Conservation (phyloP, 2,329 filamentous ascomycete species). For the Fusarium sp. region DNA sequence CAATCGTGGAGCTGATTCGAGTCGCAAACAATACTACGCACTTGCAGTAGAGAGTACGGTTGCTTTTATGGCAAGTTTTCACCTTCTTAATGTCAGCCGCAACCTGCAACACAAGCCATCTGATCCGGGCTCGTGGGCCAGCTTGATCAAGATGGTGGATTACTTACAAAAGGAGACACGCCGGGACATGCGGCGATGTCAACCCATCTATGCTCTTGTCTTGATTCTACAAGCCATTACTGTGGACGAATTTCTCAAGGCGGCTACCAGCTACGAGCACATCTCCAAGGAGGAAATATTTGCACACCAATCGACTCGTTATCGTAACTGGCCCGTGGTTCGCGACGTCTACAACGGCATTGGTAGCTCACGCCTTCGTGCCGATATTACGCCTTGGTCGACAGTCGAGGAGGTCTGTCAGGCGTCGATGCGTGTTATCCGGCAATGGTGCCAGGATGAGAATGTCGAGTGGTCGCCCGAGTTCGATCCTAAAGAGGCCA, state of each 20-base stretch:
- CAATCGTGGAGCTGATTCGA: conserved; percentile 45
- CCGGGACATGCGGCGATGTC: conserved; percentile 49
- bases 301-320: conserved; percentile 43
- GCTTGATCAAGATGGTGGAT: conserved; percentile 58
- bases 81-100: conserved; percentile 59
- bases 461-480: conserved; percentile 59
- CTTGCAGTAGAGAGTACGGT: conserved; percentile 62
- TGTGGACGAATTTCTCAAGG: conserved; percentile 58
- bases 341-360: conserved; percentile 49
- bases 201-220: conserved; percentile 56
- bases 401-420: conserved; percentile 57
- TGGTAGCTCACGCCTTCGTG: conserved; percentile 45
- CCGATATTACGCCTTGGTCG: conserved; percentile 55
- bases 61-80: conserved; percentile 65
- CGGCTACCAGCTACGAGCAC: conserved; percentile 45
- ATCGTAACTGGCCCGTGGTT: conserved; percentile 44
- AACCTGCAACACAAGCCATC: conserved; percentile 56
- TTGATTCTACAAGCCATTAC: conserved; percentile 58
- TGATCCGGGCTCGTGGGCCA: conserved; percentile 56
- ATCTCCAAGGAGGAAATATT: conserved; percentile 38
- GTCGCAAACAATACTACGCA: conserved; percentile 55
- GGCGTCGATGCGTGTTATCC: conserved; percentile 54
- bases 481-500: conserved; percentile 44
- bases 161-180: conserved; percentile 55
- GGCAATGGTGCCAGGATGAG: conserved; percentile 58